phyloP scores from a whole-genome alignment of 148 eudicot genomes.

The Vaccinium macrocarpon region DNA sequence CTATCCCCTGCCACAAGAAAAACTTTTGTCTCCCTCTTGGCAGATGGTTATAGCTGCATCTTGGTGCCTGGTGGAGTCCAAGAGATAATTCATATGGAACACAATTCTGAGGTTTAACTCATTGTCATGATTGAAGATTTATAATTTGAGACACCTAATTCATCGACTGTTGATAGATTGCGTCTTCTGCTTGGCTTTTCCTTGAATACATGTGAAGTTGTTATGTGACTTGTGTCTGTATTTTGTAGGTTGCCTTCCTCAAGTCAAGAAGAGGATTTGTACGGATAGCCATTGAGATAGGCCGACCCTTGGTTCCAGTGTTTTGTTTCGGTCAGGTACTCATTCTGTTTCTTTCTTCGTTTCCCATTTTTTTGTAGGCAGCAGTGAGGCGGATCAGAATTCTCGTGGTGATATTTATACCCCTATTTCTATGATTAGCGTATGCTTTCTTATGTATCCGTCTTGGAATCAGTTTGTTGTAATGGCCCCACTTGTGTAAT shows the following conservation, averaged over 20 bases:
- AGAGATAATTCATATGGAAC: conserved; percentile 82
- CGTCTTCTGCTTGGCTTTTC: neutral
- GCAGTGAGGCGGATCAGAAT: neutral
- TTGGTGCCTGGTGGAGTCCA: conserved; percentile 93
- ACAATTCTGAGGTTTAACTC: conserved; percentile 60
- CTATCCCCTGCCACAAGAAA: conserved; percentile 69
- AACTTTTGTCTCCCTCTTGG: conserved; percentile 61
- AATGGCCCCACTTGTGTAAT: neutral
- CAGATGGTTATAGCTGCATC: conserved; percentile 77
- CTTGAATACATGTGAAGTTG: neutral
- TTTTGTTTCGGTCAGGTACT: conserved; percentile 93
- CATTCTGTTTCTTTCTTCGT: neutral
- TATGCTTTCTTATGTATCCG: neutral
- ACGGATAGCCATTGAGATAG: conserved; percentile 72
- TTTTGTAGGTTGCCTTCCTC: conserved; percentile 59
- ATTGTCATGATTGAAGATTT: neutral
- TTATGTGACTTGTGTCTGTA: neutral
- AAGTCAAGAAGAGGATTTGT: conserved; percentile 80
- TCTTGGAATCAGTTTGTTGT: conserved; percentile 4
- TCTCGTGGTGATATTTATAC: neutral
- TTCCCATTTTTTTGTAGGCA: neutral
- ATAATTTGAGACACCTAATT: neutral
- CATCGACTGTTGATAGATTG: neutral
- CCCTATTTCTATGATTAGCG: neutral
- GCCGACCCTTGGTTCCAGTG: conserved; percentile 80